These are phyloP conservation scores for Pythium periplocum DNA, from an alignment of 352 stramenopile genomes.

Conservation along the genomic window DNA sequence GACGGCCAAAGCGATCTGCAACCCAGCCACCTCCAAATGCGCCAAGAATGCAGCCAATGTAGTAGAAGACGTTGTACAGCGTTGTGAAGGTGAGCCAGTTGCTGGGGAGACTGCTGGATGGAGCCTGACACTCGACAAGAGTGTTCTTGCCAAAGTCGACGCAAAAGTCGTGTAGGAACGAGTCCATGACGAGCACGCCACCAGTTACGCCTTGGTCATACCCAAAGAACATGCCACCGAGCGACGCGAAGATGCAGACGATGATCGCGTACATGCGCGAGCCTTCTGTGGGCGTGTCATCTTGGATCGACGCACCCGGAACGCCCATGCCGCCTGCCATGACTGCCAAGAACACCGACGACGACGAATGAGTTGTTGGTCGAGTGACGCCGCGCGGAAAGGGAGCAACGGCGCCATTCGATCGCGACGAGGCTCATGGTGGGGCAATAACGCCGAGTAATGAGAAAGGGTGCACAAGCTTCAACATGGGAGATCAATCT, in stretches of 20 bases:
- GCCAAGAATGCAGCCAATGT: conserved; percentile 33
- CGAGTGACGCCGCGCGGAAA: too few species aligned
- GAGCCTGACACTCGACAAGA: conserved; percentile 10
- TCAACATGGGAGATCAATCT: too few species aligned
- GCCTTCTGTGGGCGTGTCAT: conserved; percentile 11
- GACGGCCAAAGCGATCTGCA: conserved; percentile 30
- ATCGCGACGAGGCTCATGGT: too few species aligned
- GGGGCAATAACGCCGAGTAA: too few species aligned
- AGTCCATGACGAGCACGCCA: conserved; percentile 37
- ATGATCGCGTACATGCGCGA: conserved; percentile 26
- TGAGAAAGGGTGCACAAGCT: too few species aligned
- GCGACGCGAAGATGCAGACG: conserved; percentile 31
- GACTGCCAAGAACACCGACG: background rate
- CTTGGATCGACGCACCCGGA: background rate
- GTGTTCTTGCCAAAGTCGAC: conserved; percentile 38
- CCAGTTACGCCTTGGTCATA: conserved; percentile 40
- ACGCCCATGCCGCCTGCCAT: conserved; percentile 6
- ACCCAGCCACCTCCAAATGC: conserved; percentile 24
- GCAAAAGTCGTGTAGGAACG: conserved; percentile 39
- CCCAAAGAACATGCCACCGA: conserved; percentile 44
- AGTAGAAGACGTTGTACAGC: conserved; percentile 37
- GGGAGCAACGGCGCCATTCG: too few species aligned
- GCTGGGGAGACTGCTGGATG: conserved; percentile 15
- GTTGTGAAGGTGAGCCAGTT: conserved; percentile 42
- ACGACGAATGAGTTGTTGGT: background rate